A percentile compares a stretch with the other conserved stretches of the same genome.
These are phyloP conservation scores for Anthracocystis setariae DNA, from an alignment of 1,284 basidiomycete species.

Conservation along the genomic window DNA sequence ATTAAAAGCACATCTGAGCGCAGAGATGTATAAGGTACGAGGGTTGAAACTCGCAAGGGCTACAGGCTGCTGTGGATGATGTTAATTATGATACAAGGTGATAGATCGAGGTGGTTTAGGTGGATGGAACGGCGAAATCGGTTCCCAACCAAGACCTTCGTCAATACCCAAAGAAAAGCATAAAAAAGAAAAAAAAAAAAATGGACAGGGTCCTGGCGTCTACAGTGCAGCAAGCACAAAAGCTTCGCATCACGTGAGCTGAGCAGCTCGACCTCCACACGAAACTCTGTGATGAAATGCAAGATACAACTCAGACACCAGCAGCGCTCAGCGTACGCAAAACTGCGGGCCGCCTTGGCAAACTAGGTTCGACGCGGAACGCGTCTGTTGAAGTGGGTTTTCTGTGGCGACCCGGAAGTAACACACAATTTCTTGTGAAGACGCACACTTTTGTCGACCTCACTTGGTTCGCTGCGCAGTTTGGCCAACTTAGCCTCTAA, in stretches of 20 bases:
- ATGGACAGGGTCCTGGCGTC: constrained; percentile 14
- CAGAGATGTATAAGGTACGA: too few relatives aligned
- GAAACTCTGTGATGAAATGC: constrained; percentile 4
- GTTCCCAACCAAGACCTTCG: background rate
- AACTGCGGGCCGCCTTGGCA: background rate
- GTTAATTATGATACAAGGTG: too few relatives aligned
- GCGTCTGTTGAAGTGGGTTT: constrained; percentile 21
- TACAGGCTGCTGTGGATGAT: too few relatives aligned
- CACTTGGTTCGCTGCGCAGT: constrained; percentile 1
- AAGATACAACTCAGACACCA: background rate
- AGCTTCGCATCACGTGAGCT: constrained; percentile 29
- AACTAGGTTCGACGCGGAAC: constrained; percentile 17
- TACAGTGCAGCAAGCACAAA: background rate
- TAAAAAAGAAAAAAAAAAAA: constrained; percentile 20
- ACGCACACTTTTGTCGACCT: constrained; percentile 9
- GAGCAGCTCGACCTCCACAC: constrained; percentile 39
- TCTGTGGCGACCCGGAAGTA: constrained; percentile 34
- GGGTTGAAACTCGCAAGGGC: too few relatives aligned
- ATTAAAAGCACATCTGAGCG: too few relatives aligned
- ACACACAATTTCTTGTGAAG: constrained; percentile 21
- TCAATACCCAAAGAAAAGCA: background rate
- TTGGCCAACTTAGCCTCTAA: background rate
- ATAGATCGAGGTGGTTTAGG: too few relatives aligned
- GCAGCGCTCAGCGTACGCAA: background rate
- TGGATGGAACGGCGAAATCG: background rate